Evolutionary conservation across 208 protist genomes (phyloP).

Genomic region (Sergeia podlipaevii): DNA sequence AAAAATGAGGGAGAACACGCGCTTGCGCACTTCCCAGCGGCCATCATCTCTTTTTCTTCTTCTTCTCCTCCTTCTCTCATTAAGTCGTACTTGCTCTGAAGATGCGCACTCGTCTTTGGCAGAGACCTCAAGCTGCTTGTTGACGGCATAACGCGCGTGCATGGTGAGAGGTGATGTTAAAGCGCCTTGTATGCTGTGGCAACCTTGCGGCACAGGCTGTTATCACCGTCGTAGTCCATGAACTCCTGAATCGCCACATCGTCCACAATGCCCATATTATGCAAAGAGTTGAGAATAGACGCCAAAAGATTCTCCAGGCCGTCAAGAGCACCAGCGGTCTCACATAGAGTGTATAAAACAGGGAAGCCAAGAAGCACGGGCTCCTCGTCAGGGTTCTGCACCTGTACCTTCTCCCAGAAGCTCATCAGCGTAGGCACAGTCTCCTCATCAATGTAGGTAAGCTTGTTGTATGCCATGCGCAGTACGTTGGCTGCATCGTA

Average conservation of each 20-base stretch:
- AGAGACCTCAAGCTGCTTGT: too few relatives aligned
- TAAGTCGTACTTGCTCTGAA: too few relatives aligned
- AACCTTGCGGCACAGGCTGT: slow-evolving; percentile 26
- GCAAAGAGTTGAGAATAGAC: slow-evolving; percentile 62
- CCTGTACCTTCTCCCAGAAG: slow-evolving; percentile 66
- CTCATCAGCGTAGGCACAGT: slow-evolving; percentile 65
- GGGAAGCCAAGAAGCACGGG: slow-evolving; percentile 32
- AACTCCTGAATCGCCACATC: slow-evolving; percentile 48
- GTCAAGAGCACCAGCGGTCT: slow-evolving; percentile 22
- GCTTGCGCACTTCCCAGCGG: too few relatives aligned
- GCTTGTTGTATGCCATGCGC: slow-evolving; percentile 57
- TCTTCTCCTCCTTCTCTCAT: neutral
- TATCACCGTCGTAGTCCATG: slow-evolving; percentile 26
- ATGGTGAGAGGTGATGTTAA: too few relatives aligned
- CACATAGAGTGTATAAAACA: slow-evolving; percentile 58
- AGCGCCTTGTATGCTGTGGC: slow-evolving; percentile 24
- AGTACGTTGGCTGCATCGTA: slow-evolving; percentile 76
- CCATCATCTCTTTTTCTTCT: neutral
- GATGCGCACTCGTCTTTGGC: too few relatives aligned
- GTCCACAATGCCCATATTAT: slow-evolving; percentile 51
- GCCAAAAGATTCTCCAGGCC: slow-evolving; percentile 53
- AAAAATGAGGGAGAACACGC: neutral
- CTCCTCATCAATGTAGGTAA: slow-evolving; percentile 47
- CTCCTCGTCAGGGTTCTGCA: slow-evolving; percentile 34
- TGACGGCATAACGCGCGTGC: too few relatives aligned